These are phyloP conservation scores for Cucumis melo DNA, from an alignment of 306 rosid species.

Conservation along the genomic window DNA sequence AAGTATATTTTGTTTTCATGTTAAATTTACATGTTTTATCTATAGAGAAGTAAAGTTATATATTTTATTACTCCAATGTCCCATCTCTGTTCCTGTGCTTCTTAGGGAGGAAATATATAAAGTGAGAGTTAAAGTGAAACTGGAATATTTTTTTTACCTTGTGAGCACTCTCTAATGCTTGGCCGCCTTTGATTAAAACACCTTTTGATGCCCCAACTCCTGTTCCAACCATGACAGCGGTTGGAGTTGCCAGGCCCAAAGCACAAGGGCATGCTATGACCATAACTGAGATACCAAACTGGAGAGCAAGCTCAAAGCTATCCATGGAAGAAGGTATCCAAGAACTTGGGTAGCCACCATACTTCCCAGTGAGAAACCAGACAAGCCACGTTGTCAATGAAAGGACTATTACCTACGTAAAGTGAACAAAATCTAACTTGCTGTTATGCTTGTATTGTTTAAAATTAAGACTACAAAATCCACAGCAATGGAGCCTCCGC, in stretches of 20 bases:
- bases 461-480: background rate
- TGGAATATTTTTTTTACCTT: slow-evolving; percentile 31
- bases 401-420: slow-evolving; percentile 42
- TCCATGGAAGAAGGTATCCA: slow-evolving; percentile 70
- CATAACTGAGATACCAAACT: slow-evolving; percentile 78
- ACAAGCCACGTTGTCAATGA: slow-evolving; percentile 64
- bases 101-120: background rate
- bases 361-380: slow-evolving; percentile 64
- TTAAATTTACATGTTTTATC: no score
- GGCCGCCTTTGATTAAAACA: slow-evolving; percentile 82
- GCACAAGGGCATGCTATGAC: slow-evolving; percentile 98
- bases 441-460: background rate
- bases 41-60: no score
- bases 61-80: no score
- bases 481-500: background rate
- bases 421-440: background rate
- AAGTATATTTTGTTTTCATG: no score
- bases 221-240: slow-evolving; percentile 91
- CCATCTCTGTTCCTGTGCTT: no score
- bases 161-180: slow-evolving; percentile 73
- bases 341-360: slow-evolving; percentile 47
- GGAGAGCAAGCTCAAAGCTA: slow-evolving; percentile 76
- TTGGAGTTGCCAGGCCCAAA: slow-evolving; percentile 83
- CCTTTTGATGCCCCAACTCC: slow-evolving; percentile 93
- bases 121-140: background rate